Conservation (phyloP, 495 filamentous ascomycete species). For the Choiromyces venosus region DNA sequence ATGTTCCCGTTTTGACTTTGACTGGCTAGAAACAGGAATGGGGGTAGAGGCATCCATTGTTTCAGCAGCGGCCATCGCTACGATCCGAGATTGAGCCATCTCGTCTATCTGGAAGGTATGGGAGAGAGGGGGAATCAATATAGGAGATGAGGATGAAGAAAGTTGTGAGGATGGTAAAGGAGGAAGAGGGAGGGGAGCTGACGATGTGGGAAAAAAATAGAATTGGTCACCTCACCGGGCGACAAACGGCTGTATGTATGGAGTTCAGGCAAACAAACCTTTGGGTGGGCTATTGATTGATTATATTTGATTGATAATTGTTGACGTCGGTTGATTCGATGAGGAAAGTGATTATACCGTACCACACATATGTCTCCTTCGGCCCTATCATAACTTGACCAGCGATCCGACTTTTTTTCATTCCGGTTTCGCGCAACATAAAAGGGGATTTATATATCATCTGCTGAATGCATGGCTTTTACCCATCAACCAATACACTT, state of each 20-base stretch:
- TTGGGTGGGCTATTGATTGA: neutral
- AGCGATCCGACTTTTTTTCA: neutral
- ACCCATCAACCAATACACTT: neutral
- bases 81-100: slow-evolving; percentile 12
- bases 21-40: no score
- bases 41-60: neutral
- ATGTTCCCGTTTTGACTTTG: neutral
- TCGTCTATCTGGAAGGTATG: slow-evolving; percentile 2
- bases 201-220: neutral
- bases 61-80: slow-evolving; percentile 13
- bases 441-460: neutral
- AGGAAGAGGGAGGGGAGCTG: neutral
- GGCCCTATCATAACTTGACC: neutral
- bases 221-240: neutral
- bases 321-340: neutral
- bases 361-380: neutral
- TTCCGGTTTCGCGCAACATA: neutral
- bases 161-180: neutral
- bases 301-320: neutral
- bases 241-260: neutral
- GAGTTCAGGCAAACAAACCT: neutral
- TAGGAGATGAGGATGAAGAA: neutral
- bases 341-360: neutral
- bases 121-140: neutral
- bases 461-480: neutral